Evolutionary conservation across 2,329 filamentous ascomycete genomes (phyloP), one percentile per base, ranked within the genome.

Genomic region (Colletotrichum abscissum): DNA sequence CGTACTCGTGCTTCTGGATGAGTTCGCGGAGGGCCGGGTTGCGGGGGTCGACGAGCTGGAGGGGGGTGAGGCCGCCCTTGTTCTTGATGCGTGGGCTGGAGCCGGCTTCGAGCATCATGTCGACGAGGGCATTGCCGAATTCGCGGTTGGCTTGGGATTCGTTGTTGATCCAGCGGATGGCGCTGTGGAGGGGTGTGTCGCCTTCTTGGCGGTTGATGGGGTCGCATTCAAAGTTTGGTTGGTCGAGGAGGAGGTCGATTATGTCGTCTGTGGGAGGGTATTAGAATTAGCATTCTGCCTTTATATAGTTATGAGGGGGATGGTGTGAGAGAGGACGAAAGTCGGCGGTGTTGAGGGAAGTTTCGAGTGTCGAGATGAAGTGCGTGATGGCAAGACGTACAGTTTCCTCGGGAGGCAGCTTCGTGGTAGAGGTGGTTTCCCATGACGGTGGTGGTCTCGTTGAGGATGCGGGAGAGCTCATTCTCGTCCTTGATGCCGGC

Each of bases 361-460:
- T 8, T 5, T n/a, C 19, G 42, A n/a, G 19, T 49, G 19, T 49
- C 16, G 63, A 42, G 60, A 11, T 33, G 30, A n/a, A 11, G 28
- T 12, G 56, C 28, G 56, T 54, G 49, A 14, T 22, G 42, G 33
- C 33, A 38, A 35, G 11, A 88, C 92, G 78, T 86, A 96, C 94
- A 98, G 84, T 95, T 94, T 78, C 97, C 97, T 76, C 92, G 92
- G 35, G 90, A 88, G 38, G 96, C 96, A 63, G 95, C 97, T 78
- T 98, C 91, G 84, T 98, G 97, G 81, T 98, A 92, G 38, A 95
- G 91, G 80, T 96, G 91, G 84, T 96, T 95, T 64, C 97, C 97
- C 84, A 98, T 88, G 12, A 95, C 91, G 78, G 97, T 95, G 58
- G 91, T 93, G 63, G 95, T 94, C 60, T 90, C 89, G 87, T 99